These are phyloP conservation scores for Nannochloris sp. DNA, from an alignment of 139 green algal species.

Conservation along the genomic window DNA sequence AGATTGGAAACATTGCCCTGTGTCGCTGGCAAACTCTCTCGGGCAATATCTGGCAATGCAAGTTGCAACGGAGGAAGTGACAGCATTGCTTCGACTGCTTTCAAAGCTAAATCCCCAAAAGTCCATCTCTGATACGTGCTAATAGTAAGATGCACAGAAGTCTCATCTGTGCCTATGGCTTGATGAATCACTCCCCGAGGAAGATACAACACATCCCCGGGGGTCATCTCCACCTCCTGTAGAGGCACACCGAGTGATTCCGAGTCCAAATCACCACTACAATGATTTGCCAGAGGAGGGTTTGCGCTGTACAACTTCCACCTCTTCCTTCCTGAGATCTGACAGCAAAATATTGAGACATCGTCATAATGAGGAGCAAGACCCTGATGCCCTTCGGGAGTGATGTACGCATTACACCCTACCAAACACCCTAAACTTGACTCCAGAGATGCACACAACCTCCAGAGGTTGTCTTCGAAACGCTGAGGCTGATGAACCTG, in stretches of 20 bases:
- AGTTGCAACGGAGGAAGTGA: neutral
- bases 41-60: neutral
- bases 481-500: conserved; percentile 76
- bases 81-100: neutral
- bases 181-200: conserved; percentile 68
- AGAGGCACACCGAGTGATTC: neutral
- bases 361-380: conserved; percentile 76
- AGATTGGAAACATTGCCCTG: neutral
- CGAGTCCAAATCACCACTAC: neutral
- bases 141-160: conserved; percentile 55
- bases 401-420: conserved; percentile 2
- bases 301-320: conserved; percentile 36
- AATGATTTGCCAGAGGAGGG: neutral
- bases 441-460: conserved; percentile 39
- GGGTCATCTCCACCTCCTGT: neutral
- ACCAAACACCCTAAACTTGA: neutral
- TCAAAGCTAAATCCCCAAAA: neutral
- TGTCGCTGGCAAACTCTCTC: neutral
- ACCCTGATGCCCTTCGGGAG: conserved; percentile 40
- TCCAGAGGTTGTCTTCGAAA: conserved; percentile 38
- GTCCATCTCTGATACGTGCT: conserved; percentile 15
- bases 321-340: conserved; percentile 62
- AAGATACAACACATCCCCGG: conserved; percentile 80
- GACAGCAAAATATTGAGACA: conserved; percentile 72
- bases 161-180: conserved; percentile 28